Conservation (phyloP, 1,139 yeast species). For the Geotrichum candidum region DNA sequence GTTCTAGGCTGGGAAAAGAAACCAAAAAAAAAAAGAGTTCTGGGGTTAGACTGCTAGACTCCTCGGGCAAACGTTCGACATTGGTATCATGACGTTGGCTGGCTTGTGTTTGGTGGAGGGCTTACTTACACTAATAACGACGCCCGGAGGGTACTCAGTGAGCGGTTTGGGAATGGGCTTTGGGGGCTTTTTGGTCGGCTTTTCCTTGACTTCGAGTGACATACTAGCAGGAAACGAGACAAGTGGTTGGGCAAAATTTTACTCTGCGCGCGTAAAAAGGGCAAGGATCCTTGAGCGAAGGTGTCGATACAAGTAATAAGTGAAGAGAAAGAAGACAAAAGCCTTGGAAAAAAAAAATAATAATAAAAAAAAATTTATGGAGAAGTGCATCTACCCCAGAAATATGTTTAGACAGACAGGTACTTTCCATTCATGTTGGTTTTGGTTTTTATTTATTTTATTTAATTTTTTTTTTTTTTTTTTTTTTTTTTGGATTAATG, state of each 20-base stretch:
- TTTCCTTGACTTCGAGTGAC: not conserved
- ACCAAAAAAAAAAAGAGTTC: not conserved
- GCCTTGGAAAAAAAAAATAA: not conserved
- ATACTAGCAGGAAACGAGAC: not conserved
- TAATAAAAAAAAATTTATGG: not conserved
- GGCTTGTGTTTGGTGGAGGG: not conserved
- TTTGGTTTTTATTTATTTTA: too few relatives aligned
- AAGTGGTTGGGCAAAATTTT: too few relatives aligned
- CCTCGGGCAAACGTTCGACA: not conserved
- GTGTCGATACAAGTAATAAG: not conserved
- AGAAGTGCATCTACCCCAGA: not conserved
- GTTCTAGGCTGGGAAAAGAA: slow-evolving; percentile 16
- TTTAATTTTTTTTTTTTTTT: not conserved
- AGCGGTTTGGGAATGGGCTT: slow-evolving; percentile 12
- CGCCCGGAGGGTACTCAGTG: slow-evolving; percentile 19
- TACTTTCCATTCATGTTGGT: not conserved
- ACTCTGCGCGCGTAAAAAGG: not conserved
- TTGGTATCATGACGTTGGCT: not conserved
- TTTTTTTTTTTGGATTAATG: not conserved
- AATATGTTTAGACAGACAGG: not conserved
- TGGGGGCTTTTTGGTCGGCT: not conserved
- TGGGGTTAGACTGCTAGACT: not conserved
- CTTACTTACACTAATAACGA: slow-evolving; percentile 21
- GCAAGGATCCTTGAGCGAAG: not conserved
- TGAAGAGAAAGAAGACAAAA: not conserved